Base-by-base conservation (phyloP, 306 rosid species). In the Trifolium repens region DNA sequence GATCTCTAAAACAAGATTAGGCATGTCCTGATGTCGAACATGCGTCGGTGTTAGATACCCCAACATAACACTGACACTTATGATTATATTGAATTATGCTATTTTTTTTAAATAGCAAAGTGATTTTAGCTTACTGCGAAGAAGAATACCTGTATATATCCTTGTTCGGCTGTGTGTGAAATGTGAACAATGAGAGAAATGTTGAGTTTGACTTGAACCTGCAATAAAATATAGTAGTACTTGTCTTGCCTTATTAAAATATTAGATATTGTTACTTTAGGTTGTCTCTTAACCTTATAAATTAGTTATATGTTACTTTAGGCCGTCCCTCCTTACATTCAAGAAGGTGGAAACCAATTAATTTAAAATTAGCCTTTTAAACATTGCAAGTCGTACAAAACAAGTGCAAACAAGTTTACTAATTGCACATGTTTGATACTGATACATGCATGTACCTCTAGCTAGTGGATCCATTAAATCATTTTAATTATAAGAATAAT, bases 261-360 rank as follows among this genome's bases (percentile, higher is more conserved):
- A 30, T 14, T 27, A 57, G 32, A 57, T 26, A 39, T 59, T 63
- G 65, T 59, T 62, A 35, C 3, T 63, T 35, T 63, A 64, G n/a
- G 30, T 17, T 64, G 69, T 17, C 69, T 39, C 32, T 5, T 62
- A 34, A n/a, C 15, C 49, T 39, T 16, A 37, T 39, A 9, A 17
- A 39, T 66, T 40, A 22, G 71, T 39, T 65, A 30, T 65, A 30
- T 9, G 50, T 9, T 66, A 17, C 71, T 66, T 40, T 42, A 17
- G 16, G 71, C 71, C 14, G 71, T 17, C 53, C 17, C 53, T 66
- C 26, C 35, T 17, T 12, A 66, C 52, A 66, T 22, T 66, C 34
- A 66, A 66, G 9, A 65, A 4, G 50, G 53, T 17, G 53, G 13
- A 4, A 17, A 17, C 35, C 9, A 11, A 19, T 65, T 17, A 1